Evolutionary conservation across 2,329 filamentous ascomycete genomes (phyloP), one percentile per base, ranked within the genome.

Genomic region (Keithomyces neogunnii): DNA sequence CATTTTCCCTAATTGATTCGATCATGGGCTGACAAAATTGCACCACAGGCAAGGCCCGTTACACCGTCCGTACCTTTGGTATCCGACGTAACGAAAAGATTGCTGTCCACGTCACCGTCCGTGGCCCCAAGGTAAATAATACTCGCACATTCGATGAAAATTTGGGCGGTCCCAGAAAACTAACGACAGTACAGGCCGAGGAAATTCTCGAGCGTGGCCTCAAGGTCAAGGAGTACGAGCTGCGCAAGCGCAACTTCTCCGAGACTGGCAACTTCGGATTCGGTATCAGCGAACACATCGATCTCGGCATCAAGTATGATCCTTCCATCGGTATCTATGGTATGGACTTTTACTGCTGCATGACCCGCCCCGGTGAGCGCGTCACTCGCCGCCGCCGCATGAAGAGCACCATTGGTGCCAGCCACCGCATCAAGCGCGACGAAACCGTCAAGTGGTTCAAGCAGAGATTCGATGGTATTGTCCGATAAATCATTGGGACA

Each of bases 11-110:
- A 35, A 19, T 43, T 28, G 32, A 51, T 53, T 52, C 53, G 35
- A 47, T 32, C 49, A 53, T 47, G 48, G 36, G 35, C 54, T 56
- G 56, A 57, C 56, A 19, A 52, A 42, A 50, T 46, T 51, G 48
- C 51, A 31, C 45, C 49, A 51, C 69, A 91, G 88, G 88, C 90
- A 99, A 99, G 88, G 93, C 93, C 76, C 89, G 93, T 72, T 99
- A 97, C 86, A 99, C 93, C 66, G 93, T 99, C 84, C 92, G 93
- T 81, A 97, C 92, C 72, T 99, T 99, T 78, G 93, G 93, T 86
- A 99, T 99, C 85, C 92, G 93, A 76, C 92, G 93, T 90, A 99
- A 99, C 88, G 93, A 99, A 77, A 97, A 96, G 88, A 99, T 99
- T 71, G 81, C 93, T 63, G 93, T 99, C 65, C 93, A 99, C 82